These are phyloP conservation scores for Fusarium incarnatum DNA, from an alignment of 2,329 filamentous ascomycete genomes.

Conservation along the genomic window DNA sequence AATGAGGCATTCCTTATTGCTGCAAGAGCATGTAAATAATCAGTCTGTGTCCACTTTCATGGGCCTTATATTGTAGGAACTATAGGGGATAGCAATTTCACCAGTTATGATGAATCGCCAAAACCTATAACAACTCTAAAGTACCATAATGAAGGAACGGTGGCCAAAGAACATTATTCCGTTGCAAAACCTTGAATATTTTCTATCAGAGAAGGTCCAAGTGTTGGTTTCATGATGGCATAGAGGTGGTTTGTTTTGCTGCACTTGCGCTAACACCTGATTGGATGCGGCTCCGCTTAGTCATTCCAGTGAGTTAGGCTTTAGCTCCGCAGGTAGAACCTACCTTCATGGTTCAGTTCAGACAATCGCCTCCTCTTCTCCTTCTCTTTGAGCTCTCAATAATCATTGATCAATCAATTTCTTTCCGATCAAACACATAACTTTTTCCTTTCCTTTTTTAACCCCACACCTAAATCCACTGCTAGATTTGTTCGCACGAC, in stretches of 20 bases:
- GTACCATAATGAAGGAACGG: background rate
- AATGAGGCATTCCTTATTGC: background rate
- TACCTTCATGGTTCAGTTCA: slow-evolving; percentile 33
- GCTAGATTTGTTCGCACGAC: background rate
- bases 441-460: background rate
- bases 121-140: background rate
- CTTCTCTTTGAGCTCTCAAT: slow-evolving; percentile 21
- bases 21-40: background rate
- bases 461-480: background rate
- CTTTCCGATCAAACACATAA: slow-evolving; percentile 2
- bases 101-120: background rate
- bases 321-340: slow-evolving; percentile 34
- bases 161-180: background rate
- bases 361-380: slow-evolving; percentile 32
- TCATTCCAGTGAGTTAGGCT: slow-evolving; percentile 32
- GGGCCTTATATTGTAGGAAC: background rate
- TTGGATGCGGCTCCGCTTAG: slow-evolving; percentile 34
- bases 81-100: background rate
- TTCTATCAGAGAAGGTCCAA: background rate
- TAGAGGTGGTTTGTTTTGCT: slow-evolving; percentile 2
- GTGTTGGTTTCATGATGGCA: background rate
- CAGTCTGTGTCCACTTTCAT: background rate
- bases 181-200: background rate
- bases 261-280: slow-evolving; percentile 20
- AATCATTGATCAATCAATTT: slow-evolving; percentile 5